phyloP scores from a whole-genome alignment of 306 rosid species.

The Sicyos edulis region DNA sequence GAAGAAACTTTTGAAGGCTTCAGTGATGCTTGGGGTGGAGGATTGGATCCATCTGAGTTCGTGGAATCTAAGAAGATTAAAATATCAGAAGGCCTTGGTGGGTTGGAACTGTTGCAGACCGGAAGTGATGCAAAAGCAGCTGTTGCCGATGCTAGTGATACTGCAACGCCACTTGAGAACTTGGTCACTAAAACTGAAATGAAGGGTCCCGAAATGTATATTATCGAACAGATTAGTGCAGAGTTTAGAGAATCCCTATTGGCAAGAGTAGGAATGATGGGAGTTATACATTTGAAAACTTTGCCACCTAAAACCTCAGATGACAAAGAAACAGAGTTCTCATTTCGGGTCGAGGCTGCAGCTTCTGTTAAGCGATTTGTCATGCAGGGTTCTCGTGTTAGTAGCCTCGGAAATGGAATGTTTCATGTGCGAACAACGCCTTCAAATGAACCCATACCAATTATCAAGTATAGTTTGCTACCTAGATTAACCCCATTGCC shows the following conservation, averaged over 20 bases:
- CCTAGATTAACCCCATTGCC: conserved; percentile 88
- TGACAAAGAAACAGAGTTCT: conserved; percentile 88
- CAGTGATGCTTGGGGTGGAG: conserved; percentile 95
- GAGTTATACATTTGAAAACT: conserved; percentile 74
- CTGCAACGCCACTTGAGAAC: conserved; percentile 58
- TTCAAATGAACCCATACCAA: conserved; percentile 70
- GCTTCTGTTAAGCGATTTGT: conserved; percentile 70
- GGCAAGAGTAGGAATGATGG: conserved; percentile 78
- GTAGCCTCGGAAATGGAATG: conserved; percentile 74
- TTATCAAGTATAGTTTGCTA: conserved; percentile 69
- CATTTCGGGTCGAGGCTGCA: conserved; percentile 74
- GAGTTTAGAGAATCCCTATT: conserved; percentile 89
- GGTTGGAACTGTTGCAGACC: conserved; percentile 84
- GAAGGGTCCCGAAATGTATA: conserved; percentile 87
- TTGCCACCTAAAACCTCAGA: conserved; percentile 62
- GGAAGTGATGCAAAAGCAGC: conserved; percentile 47
- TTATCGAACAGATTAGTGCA: conserved; percentile 67
- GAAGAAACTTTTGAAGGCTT: conserved; percentile 87
- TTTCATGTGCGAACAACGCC: conserved; percentile 80
- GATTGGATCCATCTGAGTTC: conserved; percentile 84
- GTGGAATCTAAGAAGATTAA: conserved; percentile 53
- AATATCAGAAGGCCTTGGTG: conserved; percentile 77
- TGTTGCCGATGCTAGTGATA: conserved; percentile 33
- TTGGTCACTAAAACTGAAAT: conserved; percentile 58
- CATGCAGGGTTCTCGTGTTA: conserved; percentile 66